phyloP scores from a whole-genome alignment of 345 rosid genomes.

The Nasturtium officinale region DNA sequence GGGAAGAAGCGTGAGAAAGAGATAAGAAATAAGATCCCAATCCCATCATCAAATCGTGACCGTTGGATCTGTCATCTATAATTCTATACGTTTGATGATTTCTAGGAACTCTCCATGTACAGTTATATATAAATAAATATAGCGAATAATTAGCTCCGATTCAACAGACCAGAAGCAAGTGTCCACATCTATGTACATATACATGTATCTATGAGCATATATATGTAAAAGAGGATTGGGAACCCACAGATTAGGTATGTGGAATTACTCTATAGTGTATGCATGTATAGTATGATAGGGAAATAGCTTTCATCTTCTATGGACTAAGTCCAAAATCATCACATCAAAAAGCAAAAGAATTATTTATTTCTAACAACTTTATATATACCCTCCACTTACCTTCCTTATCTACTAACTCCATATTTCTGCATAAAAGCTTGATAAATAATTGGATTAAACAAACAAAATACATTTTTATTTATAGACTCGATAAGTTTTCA shows the following conservation, averaged over 20 bases:
- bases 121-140: no score
- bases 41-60: slow-evolving; percentile 11
- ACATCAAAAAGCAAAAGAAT: slow-evolving; percentile 38
- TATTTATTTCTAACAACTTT: slow-evolving; percentile 38
- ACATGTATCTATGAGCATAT: slow-evolving; percentile 9
- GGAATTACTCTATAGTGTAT: slow-evolving; percentile 21
- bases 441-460: background rate
- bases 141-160: slow-evolving; percentile 2
- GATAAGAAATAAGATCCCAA: slow-evolving; percentile 3
- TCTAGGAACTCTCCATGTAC: slow-evolving; percentile 11
- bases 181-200: slow-evolving; percentile 22
- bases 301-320: slow-evolving; percentile 29
- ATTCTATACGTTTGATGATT: slow-evolving; percentile 5
- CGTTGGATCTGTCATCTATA: slow-evolving; percentile 5
- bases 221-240: slow-evolving; percentile 21
- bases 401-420: slow-evolving; percentile 40
- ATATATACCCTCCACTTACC: slow-evolving; percentile 31
- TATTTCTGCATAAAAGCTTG: slow-evolving; percentile 1
- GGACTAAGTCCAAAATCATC: slow-evolving; percentile 45
- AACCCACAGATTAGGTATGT: slow-evolving; percentile 46
- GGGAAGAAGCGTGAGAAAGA: background rate
- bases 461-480: background rate
- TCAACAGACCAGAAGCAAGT: slow-evolving; percentile 6
- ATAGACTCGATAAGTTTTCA: slow-evolving; percentile 11
- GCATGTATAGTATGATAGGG: slow-evolving; percentile 35